These are phyloP conservation scores for Fistulina hepatica DNA, from an alignment of 1,284 basidiomycete species.

Conservation along the genomic window DNA sequence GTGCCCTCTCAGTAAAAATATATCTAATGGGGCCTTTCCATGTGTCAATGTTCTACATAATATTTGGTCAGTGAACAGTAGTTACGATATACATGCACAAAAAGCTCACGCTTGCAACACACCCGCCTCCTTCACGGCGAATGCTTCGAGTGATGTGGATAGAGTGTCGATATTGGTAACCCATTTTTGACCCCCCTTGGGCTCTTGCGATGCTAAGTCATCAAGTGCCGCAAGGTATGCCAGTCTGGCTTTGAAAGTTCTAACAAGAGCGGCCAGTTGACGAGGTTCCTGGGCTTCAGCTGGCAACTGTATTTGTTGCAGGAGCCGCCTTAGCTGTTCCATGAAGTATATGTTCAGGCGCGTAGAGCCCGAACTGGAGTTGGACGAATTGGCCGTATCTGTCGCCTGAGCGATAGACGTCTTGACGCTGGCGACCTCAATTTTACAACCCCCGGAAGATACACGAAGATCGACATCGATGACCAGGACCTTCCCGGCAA, in stretches of 20 bases:
- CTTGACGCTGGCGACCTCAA: too few relatives aligned
- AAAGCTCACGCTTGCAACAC: slow-evolving; percentile 39
- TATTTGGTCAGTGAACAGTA: slow-evolving; percentile 1
- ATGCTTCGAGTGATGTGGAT: slow-evolving; percentile 34
- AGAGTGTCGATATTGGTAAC: slow-evolving; percentile 54
- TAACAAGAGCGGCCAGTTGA: slow-evolving; percentile 37
- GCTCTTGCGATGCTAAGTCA: slow-evolving; percentile 33
- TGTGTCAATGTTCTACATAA: slow-evolving; percentile 27
- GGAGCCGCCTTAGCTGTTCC: slow-evolving; percentile 42
- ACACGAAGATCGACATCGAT: slow-evolving; percentile 59
- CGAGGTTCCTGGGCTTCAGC: slow-evolving; percentile 39
- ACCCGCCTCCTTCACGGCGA: slow-evolving; percentile 44
- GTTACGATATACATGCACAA: slow-evolving; percentile 1
- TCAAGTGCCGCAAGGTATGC: slow-evolving; percentile 63
- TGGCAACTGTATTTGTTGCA: slow-evolving; percentile 48
- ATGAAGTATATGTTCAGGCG: slow-evolving; percentile 54
- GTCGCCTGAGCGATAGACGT: slow-evolving; percentile 60
- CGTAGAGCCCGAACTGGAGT: slow-evolving; percentile 40
- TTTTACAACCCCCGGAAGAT: too few relatives aligned
- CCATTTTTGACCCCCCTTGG: slow-evolving; percentile 57
- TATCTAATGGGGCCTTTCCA: slow-evolving; percentile 44
- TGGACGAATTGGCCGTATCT: slow-evolving; percentile 28
- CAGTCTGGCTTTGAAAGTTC: slow-evolving; percentile 42
- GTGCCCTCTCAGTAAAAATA: slow-evolving; percentile 53
- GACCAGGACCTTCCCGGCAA: slow-evolving; percentile 69